These are phyloP conservation scores for Neurospora sp. DNA, from an alignment of 2,329 filamentous ascomycete genomes.

Conservation along the genomic window DNA sequence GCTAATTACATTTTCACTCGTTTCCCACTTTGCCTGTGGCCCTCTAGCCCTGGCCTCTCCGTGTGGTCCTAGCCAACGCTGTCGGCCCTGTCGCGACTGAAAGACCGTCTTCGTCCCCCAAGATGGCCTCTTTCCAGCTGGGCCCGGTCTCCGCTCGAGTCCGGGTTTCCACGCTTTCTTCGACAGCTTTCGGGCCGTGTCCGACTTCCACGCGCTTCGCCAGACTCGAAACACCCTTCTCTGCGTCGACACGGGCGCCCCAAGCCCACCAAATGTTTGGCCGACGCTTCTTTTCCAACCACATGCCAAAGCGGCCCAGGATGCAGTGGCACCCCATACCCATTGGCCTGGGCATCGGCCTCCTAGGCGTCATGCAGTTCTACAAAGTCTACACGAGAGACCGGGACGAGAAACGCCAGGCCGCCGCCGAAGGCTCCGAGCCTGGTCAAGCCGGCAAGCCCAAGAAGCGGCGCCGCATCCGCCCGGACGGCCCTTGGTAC, in stretches of 20 bases:
- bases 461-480: constrained; percentile 50
- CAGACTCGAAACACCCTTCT: constrained; percentile 5
- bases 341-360: constrained; percentile 72
- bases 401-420: constrained; percentile 36
- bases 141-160: constrained; percentile 11
- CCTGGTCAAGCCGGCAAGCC: constrained; percentile 27
- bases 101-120: not conserved
- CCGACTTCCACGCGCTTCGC: constrained; percentile 5
- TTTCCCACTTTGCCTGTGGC: not conserved
- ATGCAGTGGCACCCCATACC: constrained; percentile 89
- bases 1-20: not conserved
- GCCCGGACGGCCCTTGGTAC: constrained; percentile 77
- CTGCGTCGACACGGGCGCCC: constrained; percentile 12
- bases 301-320: constrained; percentile 34
- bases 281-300: constrained; percentile 29
- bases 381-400: constrained; percentile 56
- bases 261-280: constrained; percentile 12
- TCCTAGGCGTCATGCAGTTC: constrained; percentile 74
- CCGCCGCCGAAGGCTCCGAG: constrained; percentile 31
- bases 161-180: constrained; percentile 12
- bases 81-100: not conserved
- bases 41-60: not conserved
- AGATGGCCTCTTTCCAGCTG: constrained; percentile 9
- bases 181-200: constrained; percentile 7
- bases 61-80: not conserved